Evolutionary conservation across 805 yeast species (phyloP), one percentile per base, ranked within the genome.

Genomic region (Wickerhamomyces xylosicus): DNA sequence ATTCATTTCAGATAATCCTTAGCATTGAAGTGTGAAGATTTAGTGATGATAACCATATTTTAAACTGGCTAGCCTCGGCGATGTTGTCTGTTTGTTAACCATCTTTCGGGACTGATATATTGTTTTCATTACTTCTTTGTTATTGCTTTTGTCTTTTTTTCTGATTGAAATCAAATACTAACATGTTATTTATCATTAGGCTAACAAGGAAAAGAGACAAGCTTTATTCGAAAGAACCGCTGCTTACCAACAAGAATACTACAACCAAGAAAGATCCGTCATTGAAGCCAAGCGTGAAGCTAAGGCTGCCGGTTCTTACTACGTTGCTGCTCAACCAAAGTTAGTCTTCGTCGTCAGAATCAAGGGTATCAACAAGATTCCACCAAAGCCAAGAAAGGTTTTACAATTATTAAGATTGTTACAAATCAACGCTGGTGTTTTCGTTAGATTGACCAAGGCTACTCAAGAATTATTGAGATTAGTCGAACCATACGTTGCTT

Each of bases 351-450:
- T 89, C 63, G 79, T 89, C 69, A 86, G 97, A 83, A 89, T 89
- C 81, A 89, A 89, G 90, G 97, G 97, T 89, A 85, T 89, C 70
- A 84, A 76, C 89, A 89, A 87, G 83, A 86, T 89, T 61, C 85
- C 96, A 64, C 96, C 97, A 64, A 89, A 89, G 83, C 95, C 96
- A 79, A 87, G 96, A 85, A 89, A 89, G 85, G 95, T 89, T 61
- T 70, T 86, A 69, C 95, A 83, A 73, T 79, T 87, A 66, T 76
- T 85, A 69, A 82, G 95, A 78, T 79, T 86, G 70, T 76, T 79
- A 66, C 95, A 85, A 76, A 84, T 86, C 71, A 86, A 86, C 78
- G 76, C 92, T 61, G 96, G 90, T 79, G 92, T 84, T 53, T 86
- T 86, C 64, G 94, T 86, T 64, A 86, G 82, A 72, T 80, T 86